phyloP scores from a whole-genome alignment of 805 yeast species.

The Maudiozyma pseudohumilis region DNA sequence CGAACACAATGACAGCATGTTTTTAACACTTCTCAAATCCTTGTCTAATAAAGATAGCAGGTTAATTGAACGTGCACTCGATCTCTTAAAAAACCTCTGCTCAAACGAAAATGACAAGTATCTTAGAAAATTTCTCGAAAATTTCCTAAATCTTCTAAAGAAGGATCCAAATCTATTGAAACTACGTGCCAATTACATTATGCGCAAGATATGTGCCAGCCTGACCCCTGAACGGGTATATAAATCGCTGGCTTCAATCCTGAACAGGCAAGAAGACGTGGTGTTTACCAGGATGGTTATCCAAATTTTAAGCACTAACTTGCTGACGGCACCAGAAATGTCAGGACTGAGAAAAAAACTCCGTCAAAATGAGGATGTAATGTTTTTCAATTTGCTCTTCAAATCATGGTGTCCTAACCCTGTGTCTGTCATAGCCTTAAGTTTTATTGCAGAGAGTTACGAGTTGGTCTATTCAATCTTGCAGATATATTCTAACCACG shows the following conservation, averaged over 20 bases:
- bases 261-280: conserved; percentile 48
- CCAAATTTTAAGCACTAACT: conserved; percentile 76
- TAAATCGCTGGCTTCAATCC: conserved; percentile 65
- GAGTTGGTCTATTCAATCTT: conserved; percentile 79
- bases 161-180: conserved; percentile 59
- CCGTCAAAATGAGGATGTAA: conserved; percentile 57
- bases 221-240: conserved; percentile 77
- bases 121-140: conserved; percentile 64
- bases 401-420: conserved; percentile 89
- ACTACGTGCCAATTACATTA: conserved; percentile 69
- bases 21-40: conserved; percentile 69
- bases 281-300: conserved; percentile 72
- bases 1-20: conserved; percentile 50
- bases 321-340: conserved; percentile 80
- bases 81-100: conserved; percentile 23
- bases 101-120: conserved; percentile 50
- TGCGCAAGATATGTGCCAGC: conserved; percentile 73
- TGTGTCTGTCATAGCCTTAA: conserved; percentile 76
- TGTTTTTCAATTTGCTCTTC: conserved; percentile 65
- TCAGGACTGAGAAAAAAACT: conserved; percentile 58
- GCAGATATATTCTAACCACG: conserved; percentile 71
- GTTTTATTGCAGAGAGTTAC: conserved; percentile 79
- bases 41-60: conserved; percentile 40
- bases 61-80: conserved; percentile 24
- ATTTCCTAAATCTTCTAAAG: conserved; percentile 59